Evolutionary conservation across 1,284 basidiomycete species (phyloP), one percentile per base, ranked within the genome.

Genomic region (Cutaneotrichosporon mucoides): DNA sequence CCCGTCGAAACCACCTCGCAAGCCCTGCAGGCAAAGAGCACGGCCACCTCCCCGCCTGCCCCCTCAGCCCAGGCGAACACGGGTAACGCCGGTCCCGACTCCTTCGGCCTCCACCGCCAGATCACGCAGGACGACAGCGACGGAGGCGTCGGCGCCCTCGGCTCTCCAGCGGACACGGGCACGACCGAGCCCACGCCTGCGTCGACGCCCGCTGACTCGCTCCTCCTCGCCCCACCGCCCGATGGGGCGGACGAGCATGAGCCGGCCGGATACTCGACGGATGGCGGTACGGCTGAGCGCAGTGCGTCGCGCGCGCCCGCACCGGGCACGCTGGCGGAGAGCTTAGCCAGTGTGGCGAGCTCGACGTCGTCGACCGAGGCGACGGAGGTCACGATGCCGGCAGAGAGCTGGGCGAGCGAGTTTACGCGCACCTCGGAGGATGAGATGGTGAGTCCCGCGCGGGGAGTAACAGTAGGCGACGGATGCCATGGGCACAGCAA

Each of bases 1-100:
- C 68, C 73, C 12, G 73, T 77, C 35, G 76, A 79, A 63, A 33
- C 49, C 2, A 74, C 69, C 1, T 68, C 67, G 48, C 71, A 73
- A 40, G 71, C 73, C 5, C 59, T 79, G 9, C 62, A 64, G 57
- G 50, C 59, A 47, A 64, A 64, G 48, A 24, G 48, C 0, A 24
- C 24, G 24, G 24, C 24, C 24, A 24, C 24, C 24, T 24, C 24
- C 24, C 24, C 24, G 24, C 24, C 24, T 24, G 49, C 49, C 49
- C 24, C 50, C 3, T 37, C 50, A 5, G 33, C 40, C 40, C 16
- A 48, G 6, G 38, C 38, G 2, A 16, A 38, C 24, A 24, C 24
- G 11, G 38, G 24, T 10, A 24, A 9, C 44, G n/a, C 49, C 24
- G 24, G 24, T 6, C 11, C 11, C 10, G 49, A 42, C 37, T n/a